phyloP scores from a whole-genome alignment of 108 stramenopile genomes.

The Stephanodiscus triporus region DNA sequence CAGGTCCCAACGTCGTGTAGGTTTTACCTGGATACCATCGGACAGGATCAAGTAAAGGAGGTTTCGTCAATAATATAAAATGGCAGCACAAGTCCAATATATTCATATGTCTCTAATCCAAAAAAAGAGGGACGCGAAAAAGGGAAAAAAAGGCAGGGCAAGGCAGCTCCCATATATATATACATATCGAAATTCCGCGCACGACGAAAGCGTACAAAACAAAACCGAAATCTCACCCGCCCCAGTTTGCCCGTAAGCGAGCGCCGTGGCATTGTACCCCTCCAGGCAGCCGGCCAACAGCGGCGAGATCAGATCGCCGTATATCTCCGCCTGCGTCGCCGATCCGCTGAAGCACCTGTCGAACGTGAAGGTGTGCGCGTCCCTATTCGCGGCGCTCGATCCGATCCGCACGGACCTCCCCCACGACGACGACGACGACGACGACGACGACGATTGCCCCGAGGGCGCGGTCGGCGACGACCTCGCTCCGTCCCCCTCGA shows the following conservation, averaged over 20 bases:
- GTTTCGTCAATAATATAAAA: too few species aligned
- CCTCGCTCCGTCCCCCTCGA: conserved; percentile 5
- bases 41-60: background rate
- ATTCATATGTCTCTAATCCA: background rate
- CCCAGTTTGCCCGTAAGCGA: conserved; percentile 98
- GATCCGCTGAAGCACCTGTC: conserved; percentile 62
- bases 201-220: conserved; percentile 29
- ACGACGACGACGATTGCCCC: background rate
- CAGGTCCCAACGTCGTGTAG: conserved; percentile 37
- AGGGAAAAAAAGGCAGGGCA: too few species aligned
- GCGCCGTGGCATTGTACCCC: conserved; percentile 98
- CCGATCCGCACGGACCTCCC: background rate
- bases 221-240: conserved; percentile 71
- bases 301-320: conserved; percentile 53
- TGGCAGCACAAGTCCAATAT: background rate
- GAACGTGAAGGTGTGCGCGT: conserved; percentile 62
- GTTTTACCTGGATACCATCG: conserved; percentile 20
- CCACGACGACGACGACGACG: background rate
- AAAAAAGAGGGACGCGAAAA: background rate
- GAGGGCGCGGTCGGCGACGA: background rate
- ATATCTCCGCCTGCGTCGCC: conserved; percentile 62
- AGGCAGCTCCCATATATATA: too few species aligned
- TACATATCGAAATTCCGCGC: background rate
- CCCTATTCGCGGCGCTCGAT: conserved; percentile 2
- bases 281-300: conserved; percentile 60